phyloP scores from a whole-genome alignment of 805 yeast genomes.

The Kluyveromyces dobzhanskii region DNA sequence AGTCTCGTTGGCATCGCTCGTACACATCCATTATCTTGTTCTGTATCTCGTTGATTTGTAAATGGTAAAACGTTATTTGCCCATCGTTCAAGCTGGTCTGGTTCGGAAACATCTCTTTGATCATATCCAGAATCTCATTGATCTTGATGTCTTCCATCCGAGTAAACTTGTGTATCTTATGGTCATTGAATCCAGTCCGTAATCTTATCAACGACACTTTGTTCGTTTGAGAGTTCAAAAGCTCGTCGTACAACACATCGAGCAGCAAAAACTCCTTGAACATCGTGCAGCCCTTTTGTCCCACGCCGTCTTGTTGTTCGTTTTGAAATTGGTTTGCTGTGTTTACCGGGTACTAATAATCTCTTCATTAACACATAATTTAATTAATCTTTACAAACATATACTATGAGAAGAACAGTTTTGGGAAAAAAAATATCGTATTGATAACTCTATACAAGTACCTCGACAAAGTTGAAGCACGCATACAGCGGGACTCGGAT shows the following conservation, averaged over 20 bases:
- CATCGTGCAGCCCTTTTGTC: slow-evolving; percentile 4
- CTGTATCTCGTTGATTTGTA: slow-evolving; percentile 17
- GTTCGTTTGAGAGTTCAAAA: slow-evolving; percentile 14
- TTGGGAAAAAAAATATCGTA: too few species aligned
- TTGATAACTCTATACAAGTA: too few species aligned
- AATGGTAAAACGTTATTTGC: slow-evolving; percentile 26
- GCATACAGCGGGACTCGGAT: too few species aligned
- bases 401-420: too few species aligned
- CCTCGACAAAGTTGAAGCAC: too few species aligned
- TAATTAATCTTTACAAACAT: too few species aligned
- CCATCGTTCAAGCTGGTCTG: slow-evolving; percentile 28
- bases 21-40: slow-evolving; percentile 14
- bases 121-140: slow-evolving; percentile 23
- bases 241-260: slow-evolving; percentile 22
- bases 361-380: too few species aligned
- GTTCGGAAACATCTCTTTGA: slow-evolving; percentile 23
- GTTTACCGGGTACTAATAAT: too few species aligned
- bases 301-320: too few species aligned
- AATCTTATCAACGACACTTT: slow-evolving; percentile 26
- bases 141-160: slow-evolving; percentile 16
- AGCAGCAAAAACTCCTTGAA: slow-evolving; percentile 26
- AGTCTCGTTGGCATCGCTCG: slow-evolving; percentile 10
- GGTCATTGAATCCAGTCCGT: slow-evolving; percentile 27
- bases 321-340: too few species aligned
- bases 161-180: slow-evolving; percentile 18